phyloP scores from a whole-genome alignment of 2,329 filamentous ascomycete species.

The Cercospora sesami region DNA sequence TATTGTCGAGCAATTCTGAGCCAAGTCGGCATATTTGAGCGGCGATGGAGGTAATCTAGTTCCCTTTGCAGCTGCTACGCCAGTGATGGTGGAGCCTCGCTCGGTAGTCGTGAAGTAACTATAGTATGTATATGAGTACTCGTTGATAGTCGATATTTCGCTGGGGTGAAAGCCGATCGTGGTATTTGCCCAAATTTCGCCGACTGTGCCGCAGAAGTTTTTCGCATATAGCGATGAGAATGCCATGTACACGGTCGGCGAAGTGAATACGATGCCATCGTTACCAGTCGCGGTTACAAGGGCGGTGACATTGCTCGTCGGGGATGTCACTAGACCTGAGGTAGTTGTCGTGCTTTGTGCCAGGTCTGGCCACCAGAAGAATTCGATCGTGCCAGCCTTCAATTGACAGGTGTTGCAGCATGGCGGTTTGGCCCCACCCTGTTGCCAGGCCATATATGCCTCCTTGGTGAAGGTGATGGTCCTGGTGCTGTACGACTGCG shows the following conservation, averaged over 20 bases:
- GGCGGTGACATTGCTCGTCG: neutral
- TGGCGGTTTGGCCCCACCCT: constrained; percentile 17
- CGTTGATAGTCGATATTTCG: constrained; percentile 17
- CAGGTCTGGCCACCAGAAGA: constrained; percentile 20
- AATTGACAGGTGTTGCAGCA: constrained; percentile 15
- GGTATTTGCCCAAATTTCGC: constrained; percentile 14
- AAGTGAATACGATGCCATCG: constrained; percentile 18
- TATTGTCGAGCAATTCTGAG: constrained; percentile 18
- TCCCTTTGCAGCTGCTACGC: neutral
- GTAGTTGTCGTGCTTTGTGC: constrained; percentile 8
- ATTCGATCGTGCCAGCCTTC: constrained; percentile 18
- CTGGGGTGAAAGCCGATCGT: constrained; percentile 18
- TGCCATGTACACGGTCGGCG: constrained; percentile 19
- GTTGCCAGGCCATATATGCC: constrained; percentile 11
- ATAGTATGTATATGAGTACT: constrained; percentile 8
- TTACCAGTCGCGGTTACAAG: constrained; percentile 5
- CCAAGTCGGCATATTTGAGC: constrained; percentile 13
- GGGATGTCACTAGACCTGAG: neutral
- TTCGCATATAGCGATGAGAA: constrained; percentile 16
- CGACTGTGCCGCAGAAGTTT: constrained; percentile 18
- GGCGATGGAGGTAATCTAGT: constrained; percentile 12
- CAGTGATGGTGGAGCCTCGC: neutral
- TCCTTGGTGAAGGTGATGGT: constrained; percentile 15
- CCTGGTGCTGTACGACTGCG: constrained; percentile 17
- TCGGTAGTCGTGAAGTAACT: constrained; percentile 4